Conservation (phyloP, 2,329 filamentous ascomycete species). For the Fusarium irregulare region DNA sequence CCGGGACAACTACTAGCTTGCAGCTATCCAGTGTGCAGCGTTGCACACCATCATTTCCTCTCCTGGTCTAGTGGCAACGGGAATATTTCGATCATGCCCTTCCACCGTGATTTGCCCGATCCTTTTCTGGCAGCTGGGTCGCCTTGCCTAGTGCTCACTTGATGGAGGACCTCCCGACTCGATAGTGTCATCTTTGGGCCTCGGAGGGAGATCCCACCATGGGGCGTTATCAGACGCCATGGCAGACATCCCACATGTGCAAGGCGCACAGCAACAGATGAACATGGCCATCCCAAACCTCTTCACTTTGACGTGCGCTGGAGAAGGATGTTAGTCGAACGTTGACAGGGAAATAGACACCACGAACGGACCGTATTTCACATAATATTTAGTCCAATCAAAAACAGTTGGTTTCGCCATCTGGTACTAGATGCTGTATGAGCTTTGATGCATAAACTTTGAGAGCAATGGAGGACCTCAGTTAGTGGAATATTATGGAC, state of each 20-base stretch:
- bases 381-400: background rate
- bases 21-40: background rate
- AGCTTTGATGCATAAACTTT: too few species aligned
- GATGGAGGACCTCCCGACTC: background rate
- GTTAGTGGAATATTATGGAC: too few species aligned
- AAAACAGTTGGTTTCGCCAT: background rate
- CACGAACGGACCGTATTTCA: background rate
- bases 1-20: background rate
- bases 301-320: background rate
- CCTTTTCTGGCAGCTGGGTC: too few species aligned
- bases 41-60: too few species aligned
- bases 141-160: background rate
- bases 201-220: background rate
- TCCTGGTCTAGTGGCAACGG: too few species aligned
- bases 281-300: too few species aligned
- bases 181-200: background rate
- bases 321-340: background rate
- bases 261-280: background rate
- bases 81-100: background rate
- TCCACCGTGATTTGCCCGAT: too few species aligned
- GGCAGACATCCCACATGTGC: rapidly evolving
- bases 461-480: too few species aligned
- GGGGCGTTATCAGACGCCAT: background rate
- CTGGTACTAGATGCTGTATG: background rate
- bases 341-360: background rate